Conservation (phyloP, 148 eudicot genomes). For the Rhododendron kiyosumense region DNA sequence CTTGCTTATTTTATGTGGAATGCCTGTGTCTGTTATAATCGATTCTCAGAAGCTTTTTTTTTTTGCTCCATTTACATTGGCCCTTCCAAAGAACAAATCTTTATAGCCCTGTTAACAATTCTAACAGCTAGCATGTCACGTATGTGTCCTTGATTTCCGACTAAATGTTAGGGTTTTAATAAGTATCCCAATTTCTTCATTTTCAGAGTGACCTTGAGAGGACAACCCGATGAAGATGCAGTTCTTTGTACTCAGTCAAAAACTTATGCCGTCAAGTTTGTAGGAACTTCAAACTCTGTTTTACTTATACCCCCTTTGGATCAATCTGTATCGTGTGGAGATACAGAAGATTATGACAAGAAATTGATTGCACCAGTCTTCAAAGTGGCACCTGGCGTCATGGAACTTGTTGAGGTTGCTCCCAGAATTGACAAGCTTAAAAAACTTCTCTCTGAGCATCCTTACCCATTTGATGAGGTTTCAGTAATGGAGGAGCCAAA, state of each 20-base stretch:
- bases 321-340: constrained; percentile 19
- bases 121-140: neutral
- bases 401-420: constrained; percentile 86
- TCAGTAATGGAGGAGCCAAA: constrained; percentile 34
- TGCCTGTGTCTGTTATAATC: neutral
- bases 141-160: neutral
- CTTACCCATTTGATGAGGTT: constrained; percentile 46
- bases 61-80: neutral
- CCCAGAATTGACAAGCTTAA: constrained; percentile 82
- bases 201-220: constrained; percentile 72
- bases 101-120: neutral
- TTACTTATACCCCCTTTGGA: constrained; percentile 75
- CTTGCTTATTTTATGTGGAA: neutral
- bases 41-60: neutral
- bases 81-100: neutral
- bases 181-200: neutral
- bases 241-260: constrained; percentile 80
- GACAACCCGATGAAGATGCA: constrained; percentile 83
- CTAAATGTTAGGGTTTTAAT: neutral
- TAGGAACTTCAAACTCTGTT: constrained; percentile 83
- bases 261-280: constrained; percentile 82
- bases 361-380: constrained; percentile 44
- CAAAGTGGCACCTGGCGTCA: constrained; percentile 68
- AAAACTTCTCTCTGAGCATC: constrained; percentile 54
- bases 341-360: constrained; percentile 23